Evolutionary conservation across 345 rosid species (phyloP).

Genomic region (Corymbia maculata): DNA sequence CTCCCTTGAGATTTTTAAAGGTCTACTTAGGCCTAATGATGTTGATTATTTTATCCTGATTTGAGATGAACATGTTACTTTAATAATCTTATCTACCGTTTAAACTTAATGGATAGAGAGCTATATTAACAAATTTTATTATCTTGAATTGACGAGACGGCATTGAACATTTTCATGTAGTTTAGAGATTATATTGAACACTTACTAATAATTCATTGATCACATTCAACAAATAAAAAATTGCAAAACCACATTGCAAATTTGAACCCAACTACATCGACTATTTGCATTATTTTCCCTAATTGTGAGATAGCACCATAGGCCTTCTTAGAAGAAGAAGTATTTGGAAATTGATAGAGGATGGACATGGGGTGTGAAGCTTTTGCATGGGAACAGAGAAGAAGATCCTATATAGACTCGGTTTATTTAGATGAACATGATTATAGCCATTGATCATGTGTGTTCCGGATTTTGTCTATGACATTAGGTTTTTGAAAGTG

Average conservation of each 20-base stretch:
- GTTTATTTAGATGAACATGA: background rate
- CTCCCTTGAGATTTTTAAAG: too few species aligned
- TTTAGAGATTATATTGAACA: background rate
- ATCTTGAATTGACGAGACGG: background rate
- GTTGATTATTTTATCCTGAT: background rate
- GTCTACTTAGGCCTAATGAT: background rate
- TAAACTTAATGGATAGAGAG: background rate
- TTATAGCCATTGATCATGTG: background rate
- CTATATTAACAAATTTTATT: background rate
- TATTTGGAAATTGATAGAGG: background rate
- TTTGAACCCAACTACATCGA: background rate
- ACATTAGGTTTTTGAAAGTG: background rate
- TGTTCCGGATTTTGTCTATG: background rate
- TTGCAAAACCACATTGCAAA: fast-evolving
- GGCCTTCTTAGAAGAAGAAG: background rate
- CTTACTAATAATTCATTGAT: background rate
- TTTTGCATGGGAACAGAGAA: background rate
- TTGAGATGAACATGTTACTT: background rate
- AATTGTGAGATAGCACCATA: too few species aligned
- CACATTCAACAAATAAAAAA: background rate
- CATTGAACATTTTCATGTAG: background rate
- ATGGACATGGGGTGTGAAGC: background rate
- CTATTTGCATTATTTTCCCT: too few species aligned
- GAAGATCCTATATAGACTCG: background rate
- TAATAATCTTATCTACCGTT: background rate